phyloP scores from a whole-genome alignment of 306 rosid species.

The Dicorynia guianensis region DNA sequence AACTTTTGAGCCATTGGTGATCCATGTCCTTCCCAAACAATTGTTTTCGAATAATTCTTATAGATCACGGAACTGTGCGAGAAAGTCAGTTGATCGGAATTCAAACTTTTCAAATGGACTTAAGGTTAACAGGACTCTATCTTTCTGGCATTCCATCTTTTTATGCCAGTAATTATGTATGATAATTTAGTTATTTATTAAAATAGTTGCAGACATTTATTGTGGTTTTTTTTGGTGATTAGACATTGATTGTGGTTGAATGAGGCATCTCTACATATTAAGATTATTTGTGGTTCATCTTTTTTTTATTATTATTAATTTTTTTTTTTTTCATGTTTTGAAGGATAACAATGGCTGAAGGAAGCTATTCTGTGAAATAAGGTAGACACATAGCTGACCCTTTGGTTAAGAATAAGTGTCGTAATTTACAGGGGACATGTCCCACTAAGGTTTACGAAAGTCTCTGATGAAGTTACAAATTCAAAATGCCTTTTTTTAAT shows the following conservation, averaged over 20 bases:
- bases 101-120: too few relatives aligned
- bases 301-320: too few relatives aligned
- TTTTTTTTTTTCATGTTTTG: constrained; percentile 28
- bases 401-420: not conserved
- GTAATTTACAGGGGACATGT: not conserved
- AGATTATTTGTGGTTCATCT: not conserved
- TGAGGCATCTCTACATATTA: not conserved
- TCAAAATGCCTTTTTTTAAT: not conserved
- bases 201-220: not conserved
- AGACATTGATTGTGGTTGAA: not conserved
- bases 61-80: too few relatives aligned
- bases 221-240: not conserved
- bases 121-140: not conserved
- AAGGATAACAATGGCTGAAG: constrained; percentile 28
- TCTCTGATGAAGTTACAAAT: not conserved
- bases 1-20: too few relatives aligned
- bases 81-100: too few relatives aligned
- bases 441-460: not conserved
- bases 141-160: not conserved
- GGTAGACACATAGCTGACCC: constrained; percentile 24
- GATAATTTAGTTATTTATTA: too few relatives aligned
- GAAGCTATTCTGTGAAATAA: constrained; percentile 24
- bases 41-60: too few relatives aligned
- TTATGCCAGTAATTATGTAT: not conserved
- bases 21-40: too few relatives aligned